phyloP scores from a whole-genome alignment of 495 filamentous ascomycete genomes.

The Penicillium bovifimosum region DNA sequence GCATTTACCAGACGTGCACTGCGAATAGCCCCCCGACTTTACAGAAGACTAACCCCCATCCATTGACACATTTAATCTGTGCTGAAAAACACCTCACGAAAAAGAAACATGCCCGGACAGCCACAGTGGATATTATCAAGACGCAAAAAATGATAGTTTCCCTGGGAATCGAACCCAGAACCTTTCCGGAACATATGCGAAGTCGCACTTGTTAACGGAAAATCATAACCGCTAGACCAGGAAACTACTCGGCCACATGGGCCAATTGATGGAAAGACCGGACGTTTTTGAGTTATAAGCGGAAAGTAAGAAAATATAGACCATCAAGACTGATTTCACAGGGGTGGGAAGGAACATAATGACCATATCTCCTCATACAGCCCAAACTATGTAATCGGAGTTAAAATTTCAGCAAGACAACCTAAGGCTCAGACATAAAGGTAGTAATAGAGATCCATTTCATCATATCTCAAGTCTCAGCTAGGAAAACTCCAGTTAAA shows the following conservation, averaged over 20 bases:
- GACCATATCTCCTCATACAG: no score
- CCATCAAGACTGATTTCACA: no score
- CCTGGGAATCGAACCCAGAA: conserved; percentile 23
- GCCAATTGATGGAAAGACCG: background rate
- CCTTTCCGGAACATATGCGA: conserved; percentile 13
- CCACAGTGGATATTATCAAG: background rate
- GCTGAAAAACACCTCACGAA: background rate
- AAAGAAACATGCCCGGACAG: background rate
- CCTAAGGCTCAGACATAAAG: no score
- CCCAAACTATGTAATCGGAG: no score
- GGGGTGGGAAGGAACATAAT: no score
- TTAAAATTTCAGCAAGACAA: no score
- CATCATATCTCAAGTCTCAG: background rate
- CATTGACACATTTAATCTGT: background rate
- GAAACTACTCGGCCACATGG: background rate
- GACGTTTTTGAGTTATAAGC: no score
- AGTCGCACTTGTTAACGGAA: conserved; percentile 8
- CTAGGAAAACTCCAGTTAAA: background rate
- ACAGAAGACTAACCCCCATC: background rate
- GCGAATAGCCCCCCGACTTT: background rate
- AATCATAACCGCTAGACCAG: conserved; percentile 13
- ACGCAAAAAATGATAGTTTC: conserved; percentile 15
- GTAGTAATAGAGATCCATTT: no score
- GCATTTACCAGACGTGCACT: background rate
- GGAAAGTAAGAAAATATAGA: no score